Conservation (phyloP, 2,329 filamentous ascomycete genomes). For the Diplodia intermedia region DNA sequence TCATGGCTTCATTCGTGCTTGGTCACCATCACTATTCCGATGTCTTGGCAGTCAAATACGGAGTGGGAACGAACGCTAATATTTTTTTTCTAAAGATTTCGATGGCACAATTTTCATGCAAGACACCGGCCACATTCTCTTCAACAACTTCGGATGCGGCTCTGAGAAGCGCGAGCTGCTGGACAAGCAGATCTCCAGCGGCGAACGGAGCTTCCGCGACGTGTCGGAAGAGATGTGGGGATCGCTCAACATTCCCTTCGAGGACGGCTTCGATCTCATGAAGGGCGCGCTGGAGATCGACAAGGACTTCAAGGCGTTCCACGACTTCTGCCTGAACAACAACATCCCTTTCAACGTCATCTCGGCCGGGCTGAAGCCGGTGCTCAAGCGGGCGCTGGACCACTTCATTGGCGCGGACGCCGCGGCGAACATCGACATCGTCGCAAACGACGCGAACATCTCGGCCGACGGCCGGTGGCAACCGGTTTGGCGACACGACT, state of each 20-base stretch:
- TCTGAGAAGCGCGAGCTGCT: constrained; percentile 61
- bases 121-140: constrained; percentile 69
- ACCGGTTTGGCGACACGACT: constrained; percentile 71
- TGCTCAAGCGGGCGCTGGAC: constrained; percentile 67
- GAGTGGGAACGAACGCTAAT: neutral
- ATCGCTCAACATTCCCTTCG: constrained; percentile 70
- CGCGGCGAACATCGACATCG: constrained; percentile 67
- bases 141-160: constrained; percentile 70
- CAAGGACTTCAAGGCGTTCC: constrained; percentile 67
- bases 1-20: neutral
- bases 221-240: constrained; percentile 77
- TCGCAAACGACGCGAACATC: constrained; percentile 71
- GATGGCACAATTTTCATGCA: constrained; percentile 77
- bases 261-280: constrained; percentile 71
- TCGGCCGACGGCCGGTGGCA: constrained; percentile 66
- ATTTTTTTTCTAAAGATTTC: constrained; percentile 59
- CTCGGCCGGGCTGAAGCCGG: constrained; percentile 70
- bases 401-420: constrained; percentile 68
- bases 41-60: too few species aligned
- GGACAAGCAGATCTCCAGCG: constrained; percentile 69
- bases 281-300: constrained; percentile 67
- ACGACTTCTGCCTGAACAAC: constrained; percentile 68
- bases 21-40: neutral
- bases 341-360: constrained; percentile 73
- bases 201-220: constrained; percentile 71